Base-by-base conservation (phyloP, 2,329 filamentous ascomycete genomes). In the Paracamarosporium sp. region DNA sequence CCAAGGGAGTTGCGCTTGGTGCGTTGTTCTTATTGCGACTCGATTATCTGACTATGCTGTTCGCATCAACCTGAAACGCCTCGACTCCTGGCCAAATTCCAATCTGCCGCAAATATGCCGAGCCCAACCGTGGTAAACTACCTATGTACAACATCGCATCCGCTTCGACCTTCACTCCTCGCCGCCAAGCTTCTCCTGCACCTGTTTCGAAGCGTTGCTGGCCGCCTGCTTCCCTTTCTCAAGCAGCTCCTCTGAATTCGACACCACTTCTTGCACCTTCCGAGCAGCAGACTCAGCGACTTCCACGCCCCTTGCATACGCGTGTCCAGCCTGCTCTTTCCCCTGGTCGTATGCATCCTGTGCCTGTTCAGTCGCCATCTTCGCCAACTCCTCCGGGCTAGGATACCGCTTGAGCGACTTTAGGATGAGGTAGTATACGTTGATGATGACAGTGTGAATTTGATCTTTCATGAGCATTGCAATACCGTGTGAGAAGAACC, bases 401-500 rank as follows among this genome's bases (percentile, higher is more conserved):
- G 76, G 75, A 44, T 73, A 82, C 52, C 73, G 67, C 63, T 76
- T 72, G 58, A 79, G 72, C n/a, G 75, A 60, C 56, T 78, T 78
- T n/a, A 90, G 76, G 1, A 90, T 70, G 6, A 88, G 69, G 64
- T 91, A 90, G 76, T 94, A 96, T 4, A 89, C 67, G 61, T 86
- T 86, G 57, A 96, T 85, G 55, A 96, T 86, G 15, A 88, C 75
- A 27, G 85, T 82, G 72, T 96, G 91, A 8, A 95, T 85, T 5
- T 85, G 79, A 55, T 94, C 91, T 76, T 97, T 97, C 57, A 91
- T 87, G 53, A 94, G 80, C 91, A 96, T 96, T 1, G 92, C 94
- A 50, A 93, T 84, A 0, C 93, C 93, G 68, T 97, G 92, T 22
- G 87, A 88, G 68, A 97, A 88, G 78, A 96, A 96, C 0, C 90